Evolutionary conservation across 2,329 filamentous ascomycete species (phyloP), one percentile per base, ranked within the genome.

Genomic region (Salinomyces thailandicus): DNA sequence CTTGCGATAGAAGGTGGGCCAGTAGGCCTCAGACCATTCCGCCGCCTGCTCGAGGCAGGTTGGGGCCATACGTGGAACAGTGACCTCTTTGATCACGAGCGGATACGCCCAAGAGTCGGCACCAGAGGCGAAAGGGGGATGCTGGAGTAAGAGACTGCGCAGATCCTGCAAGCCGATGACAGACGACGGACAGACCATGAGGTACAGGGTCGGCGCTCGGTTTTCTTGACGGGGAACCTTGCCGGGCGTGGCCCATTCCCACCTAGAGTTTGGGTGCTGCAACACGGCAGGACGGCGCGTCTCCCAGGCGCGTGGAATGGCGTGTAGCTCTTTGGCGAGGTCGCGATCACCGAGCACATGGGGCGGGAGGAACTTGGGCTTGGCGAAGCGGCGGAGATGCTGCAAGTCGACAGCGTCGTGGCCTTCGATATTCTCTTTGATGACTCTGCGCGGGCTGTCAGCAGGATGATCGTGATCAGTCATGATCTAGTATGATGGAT

Each of bases 1-100:
- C 64, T 86, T 86, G 45, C 84, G 80, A 62, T 91, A 93, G 33
- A 87, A 75, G 1, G 79, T 81, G 9, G 85, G 85, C 85, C 85
- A 93, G 58, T 85, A 89, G 48, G 79, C 71, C 20, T 73, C 67
- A 17, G 77, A 80, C 83, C 83, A 91, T 55, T 75, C 66, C 17
- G 73, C 73, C 6, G 85, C 82, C 58, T 89, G 82, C 26, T 79
- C 69, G 47, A 79, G 73, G 3, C 81, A 87, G 4, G 79, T 85
- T 2, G 85, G 85, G 16, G 83, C 72, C 30, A 85, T 64, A 17
- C 80, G 65, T 5, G 85, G 85, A 9, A 91, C 79, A 0, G 76
- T 72, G 37, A 85, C 73, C 37, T 68, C 70, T 36, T 71, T 68
- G 34, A 86, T 62, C 50, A 75, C 75, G 31, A 75, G 63, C 3